phyloP scores from a whole-genome alignment of 2,329 filamentous ascomycete species.

The Chrysoporthe austroafricana region DNA sequence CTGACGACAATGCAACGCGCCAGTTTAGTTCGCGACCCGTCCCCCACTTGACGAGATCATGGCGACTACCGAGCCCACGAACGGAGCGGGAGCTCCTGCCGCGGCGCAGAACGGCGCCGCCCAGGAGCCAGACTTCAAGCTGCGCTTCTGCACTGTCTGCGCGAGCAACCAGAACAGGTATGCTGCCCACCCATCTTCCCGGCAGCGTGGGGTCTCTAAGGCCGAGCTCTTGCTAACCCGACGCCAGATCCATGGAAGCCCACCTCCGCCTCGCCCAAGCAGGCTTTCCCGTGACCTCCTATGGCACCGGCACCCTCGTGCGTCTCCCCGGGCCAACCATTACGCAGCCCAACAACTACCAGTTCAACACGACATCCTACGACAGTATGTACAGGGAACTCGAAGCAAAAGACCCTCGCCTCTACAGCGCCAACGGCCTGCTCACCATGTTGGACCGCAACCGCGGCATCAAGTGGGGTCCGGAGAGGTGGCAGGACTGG shows the following conservation, averaged over 20 bases:
- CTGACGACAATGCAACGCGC: slow-evolving; percentile 10
- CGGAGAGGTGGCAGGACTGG: slow-evolving; percentile 99
- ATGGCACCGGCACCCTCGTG: slow-evolving; percentile 93
- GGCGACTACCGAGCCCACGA: slow-evolving; percentile 42
- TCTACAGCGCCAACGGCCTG: slow-evolving; percentile 91
- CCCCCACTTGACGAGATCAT: slow-evolving; percentile 32
- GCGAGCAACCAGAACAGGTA: slow-evolving; percentile 97
- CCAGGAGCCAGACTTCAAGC: slow-evolving; percentile 70
- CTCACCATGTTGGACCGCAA: slow-evolving; percentile 96
- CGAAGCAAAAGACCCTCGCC: slow-evolving; percentile 77
- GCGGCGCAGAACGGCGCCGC: slow-evolving; percentile 47
- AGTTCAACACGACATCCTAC: slow-evolving; percentile 97
- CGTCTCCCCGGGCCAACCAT: slow-evolving; percentile 90
- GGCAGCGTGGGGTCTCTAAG: slow-evolving; percentile 10
- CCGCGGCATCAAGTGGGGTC: slow-evolving; percentile 88
- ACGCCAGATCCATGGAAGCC: slow-evolving; percentile 89
- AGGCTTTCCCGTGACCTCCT: slow-evolving; percentile 94
- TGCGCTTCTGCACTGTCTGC: slow-evolving; percentile 98
- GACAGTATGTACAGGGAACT: slow-evolving; percentile 93
- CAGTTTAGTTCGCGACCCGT: neutral
- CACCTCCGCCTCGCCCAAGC: slow-evolving; percentile 88
- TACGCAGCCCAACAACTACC: slow-evolving; percentile 93
- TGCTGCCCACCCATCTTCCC: slow-evolving; percentile 30
- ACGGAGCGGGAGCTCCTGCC: slow-evolving; percentile 41
- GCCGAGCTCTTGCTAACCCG: slow-evolving; percentile 13